Evolutionary conservation across 2,329 filamentous ascomycete species (phyloP).

Genomic region (Fusarium gaditjirri): DNA sequence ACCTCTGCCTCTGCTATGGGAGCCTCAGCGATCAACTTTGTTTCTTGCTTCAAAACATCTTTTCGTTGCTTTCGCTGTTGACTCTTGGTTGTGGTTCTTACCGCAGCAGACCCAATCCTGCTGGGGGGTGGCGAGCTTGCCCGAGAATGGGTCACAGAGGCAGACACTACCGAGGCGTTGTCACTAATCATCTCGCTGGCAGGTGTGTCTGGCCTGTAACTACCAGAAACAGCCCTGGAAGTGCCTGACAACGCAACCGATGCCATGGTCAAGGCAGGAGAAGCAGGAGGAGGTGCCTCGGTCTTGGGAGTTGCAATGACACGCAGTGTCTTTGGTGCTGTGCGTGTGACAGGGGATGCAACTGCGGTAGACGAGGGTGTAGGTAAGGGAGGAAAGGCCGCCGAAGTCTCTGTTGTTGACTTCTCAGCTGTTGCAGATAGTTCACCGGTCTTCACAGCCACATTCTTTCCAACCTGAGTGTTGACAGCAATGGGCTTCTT

Average conservation of each 20-base stretch:
- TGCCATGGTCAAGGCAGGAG: conserved; percentile 46
- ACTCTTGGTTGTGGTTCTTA: conserved; percentile 78
- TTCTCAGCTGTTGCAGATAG: conserved; percentile 47
- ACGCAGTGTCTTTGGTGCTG: conserved; percentile 73
- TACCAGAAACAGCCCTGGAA: conserved; percentile 47
- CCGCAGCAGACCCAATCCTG: conserved; percentile 74
- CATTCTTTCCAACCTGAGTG: conserved; percentile 58
- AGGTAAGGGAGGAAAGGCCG: conserved; percentile 63
- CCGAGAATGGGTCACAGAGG: conserved; percentile 73
- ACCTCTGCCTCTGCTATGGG: conserved; percentile 65
- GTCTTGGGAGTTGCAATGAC: conserved; percentile 74
- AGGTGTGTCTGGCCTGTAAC: conserved; percentile 74
- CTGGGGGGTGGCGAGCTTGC: conserved; percentile 75
- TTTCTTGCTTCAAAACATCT: conserved; percentile 73
- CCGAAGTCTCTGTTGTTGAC: conserved; percentile 43
- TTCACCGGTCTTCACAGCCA: conserved; percentile 47
- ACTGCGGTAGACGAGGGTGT: conserved; percentile 56
- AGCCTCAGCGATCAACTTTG: conserved; percentile 62
- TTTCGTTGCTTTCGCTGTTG: conserved; percentile 81
- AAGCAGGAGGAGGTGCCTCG: conserved; percentile 61
- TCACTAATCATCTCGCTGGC: conserved; percentile 81
- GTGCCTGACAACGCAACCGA: conserved; percentile 45
- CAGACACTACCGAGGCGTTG: conserved; percentile 77
- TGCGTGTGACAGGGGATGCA: conserved; percentile 62
- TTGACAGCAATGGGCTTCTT: conserved; percentile 57